Evolutionary conservation across 208 protist species (phyloP), one percentile per base, ranked within the genome.

Genomic region (Trypanosoma avium): DNA sequence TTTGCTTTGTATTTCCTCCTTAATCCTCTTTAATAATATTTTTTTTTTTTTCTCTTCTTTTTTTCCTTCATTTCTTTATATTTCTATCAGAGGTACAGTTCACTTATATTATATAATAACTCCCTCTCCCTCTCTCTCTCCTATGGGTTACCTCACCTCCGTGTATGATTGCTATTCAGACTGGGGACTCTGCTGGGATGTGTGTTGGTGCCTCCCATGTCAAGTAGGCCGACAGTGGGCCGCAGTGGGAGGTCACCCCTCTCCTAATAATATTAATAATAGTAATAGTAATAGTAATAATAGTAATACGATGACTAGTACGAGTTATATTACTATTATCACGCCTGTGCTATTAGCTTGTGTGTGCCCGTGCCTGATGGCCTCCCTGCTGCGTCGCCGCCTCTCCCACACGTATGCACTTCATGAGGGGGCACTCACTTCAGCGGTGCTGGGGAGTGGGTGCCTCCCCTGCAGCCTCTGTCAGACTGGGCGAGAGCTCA

Each of bases 111-210:
- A 2, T 2, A 24, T 30, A 10, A 7, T 38, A 13, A 13, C 33
- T 38, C 33, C 10, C 33, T 38, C 33, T 24, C 15, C 43, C 6
- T 48, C 6, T 48, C n/a, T 48, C 43, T 26, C 8, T 54, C n/a
- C 12, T 32, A 61, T 61, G 55, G 40, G 40, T 22, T 61, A 49
- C 17, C 36, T 61, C 22, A 61, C 55, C 27, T 61, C 55, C 15
- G 42, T 61, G 3, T 27, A 30, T 27, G 55, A 61, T 15, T 61
- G 55, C 55, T 61, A 13, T 43, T 10, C 55, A 12, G 55, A 61
- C 15, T 6, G 43, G 15, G 6, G 26, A 13, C 7, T 45, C 27
- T 61, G 55, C 55, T 49, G 17, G 3, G 55, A 61, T 30, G 55
- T 61, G 3, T 45, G 36, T 43, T 43, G 43, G 6, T 61, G 55